phyloP scores from a whole-genome alignment of 176 grass and related monocot species.

The Aegilops bicornis region DNA sequence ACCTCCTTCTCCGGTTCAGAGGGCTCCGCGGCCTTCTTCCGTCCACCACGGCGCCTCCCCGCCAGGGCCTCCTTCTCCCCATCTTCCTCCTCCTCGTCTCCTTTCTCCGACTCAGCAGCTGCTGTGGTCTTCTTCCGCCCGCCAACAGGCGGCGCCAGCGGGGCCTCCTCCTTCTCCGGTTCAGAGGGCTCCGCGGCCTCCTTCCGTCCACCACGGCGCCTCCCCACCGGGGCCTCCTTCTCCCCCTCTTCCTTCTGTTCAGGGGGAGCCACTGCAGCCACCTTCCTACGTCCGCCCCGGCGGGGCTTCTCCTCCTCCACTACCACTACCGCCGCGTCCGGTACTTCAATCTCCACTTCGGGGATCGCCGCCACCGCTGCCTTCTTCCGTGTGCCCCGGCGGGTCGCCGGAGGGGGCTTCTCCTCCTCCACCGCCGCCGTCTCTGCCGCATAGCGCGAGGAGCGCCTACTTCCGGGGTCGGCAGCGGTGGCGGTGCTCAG shows the following conservation, averaged over 20 bases:
- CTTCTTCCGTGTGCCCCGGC: slow-evolving; percentile 33
- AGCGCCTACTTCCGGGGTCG: slow-evolving; percentile 13
- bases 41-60: background rate
- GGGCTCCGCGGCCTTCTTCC: slow-evolving; percentile 19
- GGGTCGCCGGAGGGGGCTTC: background rate
- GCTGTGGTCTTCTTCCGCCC: background rate
- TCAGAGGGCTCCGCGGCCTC: slow-evolving; percentile 10
- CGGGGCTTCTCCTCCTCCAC: background rate
- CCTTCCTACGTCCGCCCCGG: background rate
- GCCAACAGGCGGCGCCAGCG: background rate
- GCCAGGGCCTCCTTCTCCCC: background rate
- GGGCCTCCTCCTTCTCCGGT: background rate
- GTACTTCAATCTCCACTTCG: background rate
- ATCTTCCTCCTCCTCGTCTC: background rate
- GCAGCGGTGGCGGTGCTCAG: background rate
- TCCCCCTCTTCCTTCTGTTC: background rate
- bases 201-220: slow-evolving; percentile 10
- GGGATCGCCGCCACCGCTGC: background rate
- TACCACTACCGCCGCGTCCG: background rate
- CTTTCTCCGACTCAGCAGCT: background rate
- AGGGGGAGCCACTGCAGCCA: background rate
- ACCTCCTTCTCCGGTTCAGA: background rate
- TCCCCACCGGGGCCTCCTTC: background rate
- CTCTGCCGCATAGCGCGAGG: background rate
- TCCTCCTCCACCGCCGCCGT: slow-evolving; percentile 14